Evolutionary conservation across 495 filamentous ascomycete species (phyloP).

Genomic region (Tricharina praecox): DNA sequence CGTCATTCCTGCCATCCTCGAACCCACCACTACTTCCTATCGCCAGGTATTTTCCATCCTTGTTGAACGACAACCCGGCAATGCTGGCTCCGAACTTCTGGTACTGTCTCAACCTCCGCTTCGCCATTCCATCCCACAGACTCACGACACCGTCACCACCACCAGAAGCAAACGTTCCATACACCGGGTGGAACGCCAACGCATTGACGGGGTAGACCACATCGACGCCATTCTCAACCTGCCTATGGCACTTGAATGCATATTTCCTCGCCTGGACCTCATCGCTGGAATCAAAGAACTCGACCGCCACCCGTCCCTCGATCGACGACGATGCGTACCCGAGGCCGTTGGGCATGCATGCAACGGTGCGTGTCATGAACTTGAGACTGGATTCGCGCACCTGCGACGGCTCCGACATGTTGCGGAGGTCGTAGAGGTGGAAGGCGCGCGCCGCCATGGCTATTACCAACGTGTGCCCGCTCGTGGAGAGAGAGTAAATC

Average conservation of each 20-base stretch:
- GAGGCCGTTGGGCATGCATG: conserved; percentile 91
- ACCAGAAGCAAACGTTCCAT: conserved; percentile 82
- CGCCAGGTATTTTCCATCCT: conserved; percentile 66
- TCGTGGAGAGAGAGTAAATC: conserved; percentile 71
- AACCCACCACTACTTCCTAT: conserved; percentile 78
- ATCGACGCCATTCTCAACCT: conserved; percentile 54
- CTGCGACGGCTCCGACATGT: conserved; percentile 68
- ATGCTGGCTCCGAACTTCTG: conserved; percentile 66
- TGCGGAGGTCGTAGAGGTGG: conserved; percentile 77
- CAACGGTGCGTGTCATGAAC: conserved; percentile 82
- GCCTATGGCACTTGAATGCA: conserved; percentile 95
- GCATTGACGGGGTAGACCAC: conserved; percentile 92
- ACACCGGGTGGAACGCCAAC: conserved; percentile 74
- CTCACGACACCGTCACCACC: conserved; percentile 91
- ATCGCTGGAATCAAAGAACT: conserved; percentile 83
- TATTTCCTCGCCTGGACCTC: conserved; percentile 83
- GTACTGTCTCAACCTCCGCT: conserved; percentile 80
- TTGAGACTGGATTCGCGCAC: conserved; percentile 79
- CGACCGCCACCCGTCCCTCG: conserved; percentile 85
- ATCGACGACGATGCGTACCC: conserved; percentile 81
- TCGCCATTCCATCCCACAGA: conserved; percentile 84
- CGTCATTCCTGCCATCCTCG: conserved; percentile 73
- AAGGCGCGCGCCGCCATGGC: conserved; percentile 86
- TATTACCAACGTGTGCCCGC: conserved; percentile 70
- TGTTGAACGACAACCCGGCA: conserved; percentile 56